A percentile compares a stretch with the other conserved stretches of the same genome.
Evolutionary conservation across 176 grass and related monocot genomes (phyloP).

Genomic region (Aechmea fasciata): DNA sequence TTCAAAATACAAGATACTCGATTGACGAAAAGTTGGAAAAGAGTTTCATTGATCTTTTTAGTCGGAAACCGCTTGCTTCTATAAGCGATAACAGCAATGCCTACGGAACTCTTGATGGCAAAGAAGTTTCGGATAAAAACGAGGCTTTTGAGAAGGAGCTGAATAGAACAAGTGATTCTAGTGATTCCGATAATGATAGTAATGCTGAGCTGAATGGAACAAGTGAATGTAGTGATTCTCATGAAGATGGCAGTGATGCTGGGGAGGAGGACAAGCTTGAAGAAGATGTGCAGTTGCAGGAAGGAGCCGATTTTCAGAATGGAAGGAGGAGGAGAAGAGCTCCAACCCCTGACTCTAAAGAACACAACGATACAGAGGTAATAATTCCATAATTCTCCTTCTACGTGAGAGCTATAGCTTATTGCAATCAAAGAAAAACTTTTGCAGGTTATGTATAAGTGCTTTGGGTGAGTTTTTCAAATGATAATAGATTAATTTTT

Average conservation of each 20-base stretch:
- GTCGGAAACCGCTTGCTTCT: constrained; percentile 30
- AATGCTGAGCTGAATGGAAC: constrained; percentile 23
- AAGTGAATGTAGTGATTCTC: constrained; percentile 29
- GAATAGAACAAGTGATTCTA: not conserved
- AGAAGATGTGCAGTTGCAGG: constrained; percentile 42
- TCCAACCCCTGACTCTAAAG: constrained; percentile 62
- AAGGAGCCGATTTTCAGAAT: constrained; percentile 44
- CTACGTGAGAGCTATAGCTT: not conserved
- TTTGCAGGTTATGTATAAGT: too few relatives aligned
- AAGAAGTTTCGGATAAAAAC: not conserved
- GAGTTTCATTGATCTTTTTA: constrained; percentile 81
- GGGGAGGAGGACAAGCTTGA: constrained; percentile 27
- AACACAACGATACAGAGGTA: constrained; percentile 31
- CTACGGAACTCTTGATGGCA: not conserved
- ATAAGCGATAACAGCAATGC: constrained; percentile 14
- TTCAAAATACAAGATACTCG: constrained; percentile 82
- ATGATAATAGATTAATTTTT: too few relatives aligned
- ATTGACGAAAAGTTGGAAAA: constrained; percentile 80
- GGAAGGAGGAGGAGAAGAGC: constrained; percentile 84
- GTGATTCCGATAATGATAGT: constrained; percentile 26
- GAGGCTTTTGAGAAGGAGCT: not conserved
- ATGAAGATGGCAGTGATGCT: constrained; percentile 41
- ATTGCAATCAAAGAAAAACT: too few relatives aligned
- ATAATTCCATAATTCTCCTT: not conserved
- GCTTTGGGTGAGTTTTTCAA: too few relatives aligned